Evolutionary conservation across 2,329 filamentous ascomycete species (phyloP), one percentile per base, ranked within the genome.

Genomic region (Colletotrichum cereale): DNA sequence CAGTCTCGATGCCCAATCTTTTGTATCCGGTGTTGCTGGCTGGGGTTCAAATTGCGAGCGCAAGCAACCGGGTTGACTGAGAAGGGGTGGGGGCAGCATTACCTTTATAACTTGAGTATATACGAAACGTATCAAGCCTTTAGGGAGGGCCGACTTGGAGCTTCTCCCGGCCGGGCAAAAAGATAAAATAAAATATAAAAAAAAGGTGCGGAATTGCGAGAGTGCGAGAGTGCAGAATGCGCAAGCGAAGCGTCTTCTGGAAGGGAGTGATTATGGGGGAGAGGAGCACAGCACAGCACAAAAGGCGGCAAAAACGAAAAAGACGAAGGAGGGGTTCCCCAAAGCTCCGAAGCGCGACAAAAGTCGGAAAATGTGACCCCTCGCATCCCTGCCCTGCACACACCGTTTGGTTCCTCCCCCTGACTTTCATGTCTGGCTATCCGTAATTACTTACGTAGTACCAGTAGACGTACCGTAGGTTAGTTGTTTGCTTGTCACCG

Each of bases 151-250:
- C 42, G 24, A n/a, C 34, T 34, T 34, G 63, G 56, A 67, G 64
- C 63, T 61, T 48, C 31, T 38, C 24, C 36, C 64, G 67, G 61
- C 55, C 38, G 31, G n/a, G 2, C 12, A 10, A 12, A n/a, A 36
- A 14, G 26, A 7, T n/a, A 47, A 24, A 47, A 4, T 21, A n/a
- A n/a, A 47, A 47, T 24, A 11, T 2, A 47, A 47, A 7, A 12
- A 65, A 38, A 52, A 21, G 5, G 65, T 72, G 55, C 60, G 56
- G 60, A 44, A n/a, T n/a, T 47, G 21, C 44, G 10, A 10, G n/a
- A n/a, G 62, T 73, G 52, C 44, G 58, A 62, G 48, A 26, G 57
- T 62, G 62, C 18, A 50, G 47, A 36, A 56, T 40, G 52, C 40
- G 53, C 31, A 38, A 40, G 29, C 29, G 24, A 38, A 5, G 34